Evolutionary conservation across 2,329 filamentous ascomycete species (phyloP), one percentile per base, ranked within the genome.

Genomic region (Teratosphaeria destructans): DNA sequence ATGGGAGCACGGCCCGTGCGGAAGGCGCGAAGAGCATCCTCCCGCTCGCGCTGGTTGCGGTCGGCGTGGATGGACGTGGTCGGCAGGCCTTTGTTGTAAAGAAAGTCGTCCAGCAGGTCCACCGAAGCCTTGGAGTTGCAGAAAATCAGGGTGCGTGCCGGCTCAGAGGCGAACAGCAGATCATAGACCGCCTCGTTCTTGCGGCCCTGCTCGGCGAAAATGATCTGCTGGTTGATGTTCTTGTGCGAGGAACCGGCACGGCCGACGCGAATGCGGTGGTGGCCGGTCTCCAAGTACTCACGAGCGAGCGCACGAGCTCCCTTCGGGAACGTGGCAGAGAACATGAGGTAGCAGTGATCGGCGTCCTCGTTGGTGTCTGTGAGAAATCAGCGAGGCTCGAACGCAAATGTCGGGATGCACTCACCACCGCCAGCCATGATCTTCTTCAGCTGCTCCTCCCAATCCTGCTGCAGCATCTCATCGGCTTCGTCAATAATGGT

Each of bases 241-340:
- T 76, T 75, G 57, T 95, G 90, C 0, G 88, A 85, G 8, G 64
- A 64, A 37, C 94, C 94, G 29, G 90, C 85, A 67, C 93, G 89
- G 34, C 94, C 94, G 63, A 97, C 88, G 52, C 86, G 87, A 72
- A 99, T 85, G 26, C 88, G 89, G 56, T 95, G 80, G 68, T 90
- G 85, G 52, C 89, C 84, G 11, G 83, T 78, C 0, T 86, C 79
- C 60, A 99, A 83, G 69, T 92, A 89, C 32, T 88, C 80, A 60
- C 84, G 85, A 11, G 92, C 93, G 14, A 97, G 76, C 27, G 87
- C 80, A 34, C 91, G 89, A 63, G 89, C 85, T 0, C 77, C 78
- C 76, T 88, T 91, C 49, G 92, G 90, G 74, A 99, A 97, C 0
- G 94, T 97, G 0, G 94, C 94, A 0, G 91, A 96, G 73, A 97